A percentile compares a stretch with the other conserved stretches of the same genome.
These are phyloP conservation scores for Cenchrus purpureus DNA, from an alignment of 176 grass and related monocot species.

Conservation along the genomic window DNA sequence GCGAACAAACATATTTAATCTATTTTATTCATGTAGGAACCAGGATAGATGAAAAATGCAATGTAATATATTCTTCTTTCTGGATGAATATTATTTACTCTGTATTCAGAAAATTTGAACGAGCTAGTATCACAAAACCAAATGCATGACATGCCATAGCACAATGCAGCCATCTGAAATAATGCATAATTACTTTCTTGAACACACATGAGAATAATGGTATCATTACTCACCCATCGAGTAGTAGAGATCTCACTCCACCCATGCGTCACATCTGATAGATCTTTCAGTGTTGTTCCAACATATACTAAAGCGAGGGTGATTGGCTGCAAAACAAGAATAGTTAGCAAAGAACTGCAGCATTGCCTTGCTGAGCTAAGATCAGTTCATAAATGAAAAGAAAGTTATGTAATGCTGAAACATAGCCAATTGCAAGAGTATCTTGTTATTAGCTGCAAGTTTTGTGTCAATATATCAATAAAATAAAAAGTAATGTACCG, in stretches of 20 bases:
- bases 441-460: neutral
- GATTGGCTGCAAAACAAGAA: conserved; percentile 73
- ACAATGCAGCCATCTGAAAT: conserved; percentile 29
- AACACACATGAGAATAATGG: too few species aligned
- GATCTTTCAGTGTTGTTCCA: conserved; percentile 97
- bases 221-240: conserved; percentile 72
- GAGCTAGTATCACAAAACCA: neutral
- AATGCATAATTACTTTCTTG: conserved; percentile 22
- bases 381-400: neutral
- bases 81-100: conserved; percentile 9
- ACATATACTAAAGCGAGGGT: conserved; percentile 94
- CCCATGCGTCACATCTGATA: conserved; percentile 97
- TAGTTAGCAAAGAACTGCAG: conserved; percentile 29
- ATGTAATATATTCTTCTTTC: conserved; percentile 3
- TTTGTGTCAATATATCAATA: neutral
- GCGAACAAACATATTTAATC: neutral
- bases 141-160: neutral
- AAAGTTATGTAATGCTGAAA: conserved; percentile 1
- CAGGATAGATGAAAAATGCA: neutral
- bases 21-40: conserved; percentile 6
- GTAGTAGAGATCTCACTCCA: conserved; percentile 93
- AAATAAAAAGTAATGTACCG: neutral
- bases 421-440: neutral
- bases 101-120: neutral
- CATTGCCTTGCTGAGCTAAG: neutral